Conservation (phyloP, 768 basidiomycete species). For the Boletus rubescentipes region DNA sequence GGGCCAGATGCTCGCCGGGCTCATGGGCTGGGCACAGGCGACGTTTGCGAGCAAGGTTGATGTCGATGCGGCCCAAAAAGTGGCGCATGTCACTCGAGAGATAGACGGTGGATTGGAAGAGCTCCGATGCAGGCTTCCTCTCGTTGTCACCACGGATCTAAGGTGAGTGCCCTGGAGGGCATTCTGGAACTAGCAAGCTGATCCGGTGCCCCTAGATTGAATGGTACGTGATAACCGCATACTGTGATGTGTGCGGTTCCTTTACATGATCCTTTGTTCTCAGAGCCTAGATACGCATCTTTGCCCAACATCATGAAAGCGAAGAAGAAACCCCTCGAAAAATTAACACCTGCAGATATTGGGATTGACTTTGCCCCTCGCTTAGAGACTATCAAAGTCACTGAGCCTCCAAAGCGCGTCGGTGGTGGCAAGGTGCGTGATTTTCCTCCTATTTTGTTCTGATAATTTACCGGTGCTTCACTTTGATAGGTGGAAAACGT, state of each 20-base stretch:
- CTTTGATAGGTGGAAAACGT: constrained; percentile 66
- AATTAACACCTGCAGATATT: constrained; percentile 74
- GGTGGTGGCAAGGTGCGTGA: constrained; percentile 84
- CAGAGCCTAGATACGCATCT: constrained; percentile 97
- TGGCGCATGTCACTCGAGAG: constrained; percentile 78
- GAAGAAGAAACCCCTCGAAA: constrained; percentile 97
- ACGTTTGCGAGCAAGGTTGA: constrained; percentile 91
- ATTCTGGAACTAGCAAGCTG: neutral
- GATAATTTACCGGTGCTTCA: neutral
- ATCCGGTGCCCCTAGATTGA: constrained; percentile 48
- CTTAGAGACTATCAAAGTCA: constrained; percentile 83
- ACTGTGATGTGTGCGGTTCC: neutral
- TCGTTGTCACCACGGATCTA: constrained; percentile 90
- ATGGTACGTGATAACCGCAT: constrained; percentile 47
- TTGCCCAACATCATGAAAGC: constrained; percentile 98
- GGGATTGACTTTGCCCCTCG: constrained; percentile 80
- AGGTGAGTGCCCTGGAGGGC: constrained; percentile 51
- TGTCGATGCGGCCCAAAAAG: constrained; percentile 59
- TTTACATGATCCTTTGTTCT: neutral
- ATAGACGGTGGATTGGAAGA: constrained; percentile 94
- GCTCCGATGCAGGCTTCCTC: constrained; percentile 73
- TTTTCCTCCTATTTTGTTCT: neutral
- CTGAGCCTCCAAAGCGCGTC: constrained; percentile 85
- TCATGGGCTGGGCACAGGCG: constrained; percentile 91
- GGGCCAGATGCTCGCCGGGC: constrained; percentile 94